A percentile compares a stretch with the other conserved stretches of the same genome.
Evolutionary conservation across 2,329 filamentous ascomycete genomes (phyloP).

Genomic region (Trichoderma koningii): DNA sequence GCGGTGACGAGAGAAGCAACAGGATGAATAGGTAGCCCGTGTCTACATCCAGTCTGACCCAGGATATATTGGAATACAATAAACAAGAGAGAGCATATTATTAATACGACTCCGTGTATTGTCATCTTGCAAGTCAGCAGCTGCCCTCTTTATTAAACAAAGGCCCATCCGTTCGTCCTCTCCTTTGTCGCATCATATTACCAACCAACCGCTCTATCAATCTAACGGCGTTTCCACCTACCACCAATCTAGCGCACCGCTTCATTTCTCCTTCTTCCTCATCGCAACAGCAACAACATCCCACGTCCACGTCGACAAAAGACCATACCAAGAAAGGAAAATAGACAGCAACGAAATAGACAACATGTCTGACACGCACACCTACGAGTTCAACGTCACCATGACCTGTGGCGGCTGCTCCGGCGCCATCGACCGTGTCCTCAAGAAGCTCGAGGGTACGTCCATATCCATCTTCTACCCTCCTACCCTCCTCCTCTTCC

Average conservation of each 20-base stretch:
- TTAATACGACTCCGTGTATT: conserved; percentile 10
- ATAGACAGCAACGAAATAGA: neutral
- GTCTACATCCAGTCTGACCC: too few species aligned
- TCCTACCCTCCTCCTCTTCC: neutral
- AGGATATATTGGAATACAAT: too few species aligned
- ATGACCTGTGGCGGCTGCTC: conserved; percentile 98
- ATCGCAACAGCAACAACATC: neutral
- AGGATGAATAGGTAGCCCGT: too few species aligned
- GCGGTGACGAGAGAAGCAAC: neutral
- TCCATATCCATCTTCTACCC: conserved; percentile 24
- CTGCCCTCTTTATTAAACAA: too few species aligned
- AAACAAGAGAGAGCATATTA: conserved; percentile 11
- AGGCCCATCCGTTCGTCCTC: too few species aligned
- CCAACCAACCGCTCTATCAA: too few species aligned
- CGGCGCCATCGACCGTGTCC: conserved; percentile 85
- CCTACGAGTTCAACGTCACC: conserved; percentile 90
- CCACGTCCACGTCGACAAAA: too few species aligned
- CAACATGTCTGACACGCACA: conserved; percentile 74
- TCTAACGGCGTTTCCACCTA: too few species aligned
- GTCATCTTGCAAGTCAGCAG: neutral
- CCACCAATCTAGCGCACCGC: too few species aligned
- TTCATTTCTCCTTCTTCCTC: neutral
- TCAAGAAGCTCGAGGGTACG: conserved; percentile 88
- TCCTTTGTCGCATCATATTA: too few species aligned
- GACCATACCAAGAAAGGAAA: neutral